Evolutionary conservation across 768 basidiomycete species (phyloP).

Genomic region (Pleurotus ostreatus): DNA sequence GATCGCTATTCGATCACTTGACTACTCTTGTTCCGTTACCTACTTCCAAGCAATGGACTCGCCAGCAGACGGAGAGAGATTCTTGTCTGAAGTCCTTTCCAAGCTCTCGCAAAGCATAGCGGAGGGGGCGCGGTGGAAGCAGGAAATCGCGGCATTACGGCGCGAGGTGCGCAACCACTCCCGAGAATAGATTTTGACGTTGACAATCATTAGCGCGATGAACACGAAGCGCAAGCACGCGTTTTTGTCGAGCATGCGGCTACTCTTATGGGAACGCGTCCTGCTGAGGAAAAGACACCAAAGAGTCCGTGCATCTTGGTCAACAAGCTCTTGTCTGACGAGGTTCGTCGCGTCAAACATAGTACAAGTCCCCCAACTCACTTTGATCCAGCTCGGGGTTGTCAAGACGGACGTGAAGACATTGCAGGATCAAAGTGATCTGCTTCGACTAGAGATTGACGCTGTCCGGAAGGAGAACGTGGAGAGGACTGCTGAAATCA

Average conservation of each 20-base stretch:
- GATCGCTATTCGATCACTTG: constrained; percentile 3
- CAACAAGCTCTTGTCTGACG: neutral
- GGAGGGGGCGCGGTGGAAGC: neutral
- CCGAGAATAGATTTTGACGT: neutral
- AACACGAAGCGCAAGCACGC: constrained; percentile 2
- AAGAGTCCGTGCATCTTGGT: neutral
- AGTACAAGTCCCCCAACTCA: neutral
- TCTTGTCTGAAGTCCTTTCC: neutral
- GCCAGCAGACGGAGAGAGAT: neutral
- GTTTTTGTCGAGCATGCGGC: constrained; percentile 1
- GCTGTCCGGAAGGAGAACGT: too few species aligned
- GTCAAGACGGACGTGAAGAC: too few species aligned
- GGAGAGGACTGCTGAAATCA: too few species aligned
- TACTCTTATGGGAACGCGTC: neutral
- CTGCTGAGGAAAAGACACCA: neutral
- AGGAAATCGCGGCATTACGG: neutral
- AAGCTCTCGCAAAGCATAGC: constrained; percentile 2
- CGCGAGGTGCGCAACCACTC: neutral
- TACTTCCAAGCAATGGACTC: neutral
- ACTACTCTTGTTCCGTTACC: neutral
- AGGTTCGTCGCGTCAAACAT: neutral
- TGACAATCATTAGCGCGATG: constrained; percentile 1
- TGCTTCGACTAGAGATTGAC: too few species aligned
- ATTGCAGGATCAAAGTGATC: too few species aligned
- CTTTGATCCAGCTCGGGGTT: neutral